A percentile compares a stretch with the other conserved stretches of the same genome.
These are phyloP conservation scores for Pyrenophora tritici-repentis DNA, from an alignment of 2,329 filamentous ascomycete genomes.

Conservation along the genomic window DNA sequence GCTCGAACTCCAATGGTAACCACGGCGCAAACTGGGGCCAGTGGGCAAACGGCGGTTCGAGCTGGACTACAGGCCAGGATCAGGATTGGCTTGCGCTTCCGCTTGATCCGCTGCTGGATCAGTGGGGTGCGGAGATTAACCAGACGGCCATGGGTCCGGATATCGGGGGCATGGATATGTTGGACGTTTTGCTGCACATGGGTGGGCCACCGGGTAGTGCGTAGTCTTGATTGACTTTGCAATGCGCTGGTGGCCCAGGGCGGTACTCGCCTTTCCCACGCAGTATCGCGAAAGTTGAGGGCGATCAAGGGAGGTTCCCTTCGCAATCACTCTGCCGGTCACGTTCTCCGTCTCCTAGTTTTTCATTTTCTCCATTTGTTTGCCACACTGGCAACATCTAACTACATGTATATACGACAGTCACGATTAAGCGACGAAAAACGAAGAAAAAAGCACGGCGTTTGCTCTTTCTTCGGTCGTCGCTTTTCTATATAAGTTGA, in stretches of 20 bases:
- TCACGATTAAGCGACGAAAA: background rate
- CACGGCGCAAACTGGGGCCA: constrained; percentile 23
- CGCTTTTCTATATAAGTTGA: background rate
- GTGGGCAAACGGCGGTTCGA: constrained; percentile 29
- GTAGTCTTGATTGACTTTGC: background rate
- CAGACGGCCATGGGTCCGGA: constrained; percentile 64
- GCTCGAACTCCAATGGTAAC: constrained; percentile 11
- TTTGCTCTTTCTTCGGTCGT: background rate
- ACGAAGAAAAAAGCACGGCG: background rate
- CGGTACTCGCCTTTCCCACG: background rate
- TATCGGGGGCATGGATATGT: constrained; percentile 62
- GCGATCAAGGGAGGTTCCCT: background rate
- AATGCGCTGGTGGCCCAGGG: too few species aligned
- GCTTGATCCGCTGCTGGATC: constrained; percentile 64
- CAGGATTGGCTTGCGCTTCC: constrained; percentile 67
- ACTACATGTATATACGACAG: background rate
- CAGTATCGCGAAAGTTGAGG: too few species aligned
- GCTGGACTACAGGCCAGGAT: constrained; percentile 32
- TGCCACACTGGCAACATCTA: background rate
- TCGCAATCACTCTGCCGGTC: background rate
- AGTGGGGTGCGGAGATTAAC: constrained; percentile 62
- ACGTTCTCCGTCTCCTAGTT: background rate
- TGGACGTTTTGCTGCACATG: constrained; percentile 54
- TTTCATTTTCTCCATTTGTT: background rate
- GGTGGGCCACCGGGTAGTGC: constrained; percentile 35